Evolutionary conservation across 2,329 filamentous ascomycete species (phyloP).

Genomic region (Chaetomium strumarium): DNA sequence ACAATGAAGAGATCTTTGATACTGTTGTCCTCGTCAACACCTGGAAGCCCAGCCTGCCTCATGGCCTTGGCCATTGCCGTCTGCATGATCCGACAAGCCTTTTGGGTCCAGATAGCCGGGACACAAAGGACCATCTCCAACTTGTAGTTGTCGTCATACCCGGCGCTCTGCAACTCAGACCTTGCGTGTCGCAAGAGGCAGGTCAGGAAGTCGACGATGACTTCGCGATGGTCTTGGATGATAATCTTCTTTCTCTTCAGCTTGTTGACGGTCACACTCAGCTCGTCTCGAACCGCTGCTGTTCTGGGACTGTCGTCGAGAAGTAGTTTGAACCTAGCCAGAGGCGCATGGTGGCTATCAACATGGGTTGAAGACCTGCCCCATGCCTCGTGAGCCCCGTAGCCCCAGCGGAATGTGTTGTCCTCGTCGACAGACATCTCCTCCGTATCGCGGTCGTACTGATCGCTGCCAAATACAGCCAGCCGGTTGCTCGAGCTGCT

Average conservation of each 20-base stretch:
- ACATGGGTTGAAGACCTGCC: constrained; percentile 6
- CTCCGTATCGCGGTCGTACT: background rate
- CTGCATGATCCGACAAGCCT: constrained; percentile 23
- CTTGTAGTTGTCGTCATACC: constrained; percentile 10
- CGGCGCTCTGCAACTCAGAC: constrained; percentile 8
- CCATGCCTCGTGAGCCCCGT: constrained; percentile 15
- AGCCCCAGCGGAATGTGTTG: constrained; percentile 16
- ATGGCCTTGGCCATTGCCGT: constrained; percentile 18
- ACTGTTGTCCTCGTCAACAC: constrained; percentile 14
- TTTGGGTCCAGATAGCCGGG: constrained; percentile 22
- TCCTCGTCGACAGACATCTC: constrained; percentile 1
- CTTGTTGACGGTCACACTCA: background rate
- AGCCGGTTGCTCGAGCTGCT: background rate
- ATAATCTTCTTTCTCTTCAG: constrained; percentile 4
- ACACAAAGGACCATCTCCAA: constrained; percentile 20
- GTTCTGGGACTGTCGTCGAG: constrained; percentile 12
- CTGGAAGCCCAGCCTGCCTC: constrained; percentile 11
- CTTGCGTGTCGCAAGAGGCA: constrained; percentile 2
- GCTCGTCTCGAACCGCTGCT: constrained; percentile 2
- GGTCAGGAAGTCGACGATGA: constrained; percentile 10
- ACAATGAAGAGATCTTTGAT: constrained; percentile 29
- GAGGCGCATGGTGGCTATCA: constrained; percentile 5
- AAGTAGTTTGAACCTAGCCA: constrained; percentile 17
- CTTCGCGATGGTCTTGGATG: constrained; percentile 3
- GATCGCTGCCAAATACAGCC: background rate